A percentile compares a stretch with the other conserved stretches of the same genome.
These are phyloP conservation scores for Candida palmyrensis DNA, from an alignment of 805 yeast genomes.

Conservation along the genomic window DNA sequence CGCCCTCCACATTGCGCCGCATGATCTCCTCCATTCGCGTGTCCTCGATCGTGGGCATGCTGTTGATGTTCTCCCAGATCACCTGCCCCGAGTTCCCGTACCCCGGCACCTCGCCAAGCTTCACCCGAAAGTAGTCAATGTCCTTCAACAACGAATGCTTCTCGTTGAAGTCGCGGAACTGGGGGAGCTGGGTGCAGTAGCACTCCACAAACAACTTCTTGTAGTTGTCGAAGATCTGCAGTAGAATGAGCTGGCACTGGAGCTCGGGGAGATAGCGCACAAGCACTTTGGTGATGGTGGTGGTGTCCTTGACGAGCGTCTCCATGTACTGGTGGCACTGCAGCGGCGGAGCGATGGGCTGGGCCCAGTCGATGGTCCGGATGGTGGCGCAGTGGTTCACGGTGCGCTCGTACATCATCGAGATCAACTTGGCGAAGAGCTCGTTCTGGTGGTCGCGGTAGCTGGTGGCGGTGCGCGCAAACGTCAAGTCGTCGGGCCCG, in stretches of 20 bases:
- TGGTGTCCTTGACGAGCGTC: slow-evolving; percentile 58
- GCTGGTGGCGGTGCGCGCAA: slow-evolving; percentile 26
- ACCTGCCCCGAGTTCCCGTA: slow-evolving; percentile 59
- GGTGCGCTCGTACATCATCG: slow-evolving; percentile 66
- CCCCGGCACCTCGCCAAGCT: slow-evolving; percentile 52
- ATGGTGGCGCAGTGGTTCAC: slow-evolving; percentile 45
- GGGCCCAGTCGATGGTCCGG: slow-evolving; percentile 45
- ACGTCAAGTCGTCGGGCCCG: slow-evolving; percentile 22
- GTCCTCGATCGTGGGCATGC: slow-evolving; percentile 47
- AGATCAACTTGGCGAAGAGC: slow-evolving; percentile 57
- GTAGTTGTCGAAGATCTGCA: slow-evolving; percentile 53
- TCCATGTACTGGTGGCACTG: slow-evolving; percentile 63
- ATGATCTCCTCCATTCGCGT: slow-evolving; percentile 41
- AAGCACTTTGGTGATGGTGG: slow-evolving; percentile 57
- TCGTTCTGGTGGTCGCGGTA: slow-evolving; percentile 60
- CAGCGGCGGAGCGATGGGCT: slow-evolving; percentile 34
- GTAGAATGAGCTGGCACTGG: slow-evolving; percentile 41
- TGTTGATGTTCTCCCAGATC: slow-evolving; percentile 56
- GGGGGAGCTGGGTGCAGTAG: slow-evolving; percentile 43
- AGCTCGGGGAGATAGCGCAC: slow-evolving; percentile 50
- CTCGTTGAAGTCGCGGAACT: slow-evolving; percentile 46
- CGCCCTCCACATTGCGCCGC: slow-evolving; percentile 33
- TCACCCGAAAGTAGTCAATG: slow-evolving; percentile 59
- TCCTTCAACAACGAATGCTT: slow-evolving; percentile 55
- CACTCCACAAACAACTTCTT: slow-evolving; percentile 49